phyloP scores from a whole-genome alignment of 1,139 yeast genomes.

The Debaryomycetaceae sp. region DNA sequence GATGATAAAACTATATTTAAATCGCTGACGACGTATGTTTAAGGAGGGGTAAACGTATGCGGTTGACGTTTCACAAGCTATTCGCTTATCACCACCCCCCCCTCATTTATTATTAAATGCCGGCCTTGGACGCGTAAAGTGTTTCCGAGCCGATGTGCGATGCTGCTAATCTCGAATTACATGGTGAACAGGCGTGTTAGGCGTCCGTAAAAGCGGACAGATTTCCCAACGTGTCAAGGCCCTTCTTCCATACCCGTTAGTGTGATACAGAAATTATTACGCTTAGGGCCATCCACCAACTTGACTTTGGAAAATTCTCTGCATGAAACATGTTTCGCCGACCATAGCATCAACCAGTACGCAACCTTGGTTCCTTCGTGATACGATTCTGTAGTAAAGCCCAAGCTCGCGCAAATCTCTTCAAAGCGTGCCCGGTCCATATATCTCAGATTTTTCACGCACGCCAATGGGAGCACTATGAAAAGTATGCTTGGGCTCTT shows the following conservation, averaged over 20 bases:
- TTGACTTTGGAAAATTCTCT: constrained; percentile 29
- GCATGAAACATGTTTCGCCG: constrained; percentile 12
- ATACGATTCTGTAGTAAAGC: constrained; percentile 37
- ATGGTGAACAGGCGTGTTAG: too few species aligned
- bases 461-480: constrained; percentile 81
- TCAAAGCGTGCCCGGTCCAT: constrained; percentile 36
- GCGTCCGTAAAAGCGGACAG: too few species aligned
- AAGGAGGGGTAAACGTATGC: too few species aligned
- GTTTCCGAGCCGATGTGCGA: too few species aligned
- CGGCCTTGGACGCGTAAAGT: too few species aligned
- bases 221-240: too few species aligned
- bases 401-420: constrained; percentile 44
- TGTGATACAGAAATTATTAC: constrained; percentile 56
- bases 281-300: constrained; percentile 37
- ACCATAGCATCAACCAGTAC: constrained; percentile 59
- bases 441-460: constrained; percentile 74
- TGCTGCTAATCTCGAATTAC: too few species aligned
- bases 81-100: too few species aligned
- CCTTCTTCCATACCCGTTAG: constrained; percentile 5
- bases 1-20: too few species aligned
- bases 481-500: constrained; percentile 26
- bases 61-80: too few species aligned
- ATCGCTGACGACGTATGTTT: too few species aligned
- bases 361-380: constrained; percentile 67
- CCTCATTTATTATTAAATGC: too few species aligned